phyloP scores from a whole-genome alignment of 345 rosid genomes.

The Brassica napus region Da-Ae NC_063451.1:13331501-13332000 shows the following conservation, averaged over 20 bases:
- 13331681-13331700: background rate
- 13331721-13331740: background rate
- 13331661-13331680: background rate
- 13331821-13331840: background rate
- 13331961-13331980: background rate
- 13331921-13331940: background rate
- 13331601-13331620: too few species aligned
- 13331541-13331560: too few species aligned
- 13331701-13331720: background rate
- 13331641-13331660: background rate
- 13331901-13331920: background rate
- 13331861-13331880: background rate
- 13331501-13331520: too few species aligned
- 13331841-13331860: too few species aligned
- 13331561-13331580: too few species aligned
- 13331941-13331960: background rate
- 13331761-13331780: background rate
- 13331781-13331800: background rate
- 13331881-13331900: background rate
- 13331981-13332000: background rate
- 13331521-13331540: too few species aligned
- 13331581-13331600: too few species aligned
- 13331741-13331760: background rate
- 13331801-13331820: background rate
- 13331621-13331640: too few species aligned